phyloP scores from a whole-genome alignment of 2,329 filamentous ascomycete species.

The Chaetomium sp. region DNA sequence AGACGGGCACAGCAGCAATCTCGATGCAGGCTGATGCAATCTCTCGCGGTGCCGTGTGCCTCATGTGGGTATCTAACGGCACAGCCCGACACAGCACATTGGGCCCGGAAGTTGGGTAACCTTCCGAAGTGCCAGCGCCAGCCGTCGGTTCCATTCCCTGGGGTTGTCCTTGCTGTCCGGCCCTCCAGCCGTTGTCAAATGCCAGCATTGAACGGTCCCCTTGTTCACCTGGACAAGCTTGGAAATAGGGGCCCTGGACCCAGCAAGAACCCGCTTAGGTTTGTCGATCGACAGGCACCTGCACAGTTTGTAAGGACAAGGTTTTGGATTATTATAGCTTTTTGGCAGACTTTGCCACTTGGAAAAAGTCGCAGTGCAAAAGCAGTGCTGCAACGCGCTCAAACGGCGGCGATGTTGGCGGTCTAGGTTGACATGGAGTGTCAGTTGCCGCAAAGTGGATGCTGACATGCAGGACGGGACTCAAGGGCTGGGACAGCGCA shows the following conservation, averaged over 20 bases:
- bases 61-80: constrained; percentile 20
- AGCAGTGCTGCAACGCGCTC: constrained; percentile 10
- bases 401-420: constrained; percentile 17
- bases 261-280: neutral
- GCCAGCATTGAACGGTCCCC: neutral
- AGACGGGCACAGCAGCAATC: constrained; percentile 15
- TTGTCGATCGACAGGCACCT: neutral
- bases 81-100: constrained; percentile 19
- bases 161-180: neutral
- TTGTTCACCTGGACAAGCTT: neutral
- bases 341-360: constrained; percentile 2
- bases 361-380: neutral
- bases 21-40: constrained; percentile 28
- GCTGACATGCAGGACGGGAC: constrained; percentile 17
- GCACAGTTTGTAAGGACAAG: constrained; percentile 9
- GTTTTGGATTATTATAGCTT: neutral
- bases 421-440: constrained; percentile 1
- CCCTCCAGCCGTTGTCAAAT: neutral
- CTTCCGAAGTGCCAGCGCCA: neutral
- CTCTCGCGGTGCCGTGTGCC: constrained; percentile 14
- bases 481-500: constrained; percentile 7
- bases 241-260: neutral
- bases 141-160: neutral
- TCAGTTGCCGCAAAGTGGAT: constrained; percentile 15
- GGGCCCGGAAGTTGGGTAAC: constrained; percentile 8